These are phyloP conservation scores for Sclerotinia nivalis DNA, from an alignment of 2,329 filamentous ascomycete species.

Conservation along the genomic window DNA sequence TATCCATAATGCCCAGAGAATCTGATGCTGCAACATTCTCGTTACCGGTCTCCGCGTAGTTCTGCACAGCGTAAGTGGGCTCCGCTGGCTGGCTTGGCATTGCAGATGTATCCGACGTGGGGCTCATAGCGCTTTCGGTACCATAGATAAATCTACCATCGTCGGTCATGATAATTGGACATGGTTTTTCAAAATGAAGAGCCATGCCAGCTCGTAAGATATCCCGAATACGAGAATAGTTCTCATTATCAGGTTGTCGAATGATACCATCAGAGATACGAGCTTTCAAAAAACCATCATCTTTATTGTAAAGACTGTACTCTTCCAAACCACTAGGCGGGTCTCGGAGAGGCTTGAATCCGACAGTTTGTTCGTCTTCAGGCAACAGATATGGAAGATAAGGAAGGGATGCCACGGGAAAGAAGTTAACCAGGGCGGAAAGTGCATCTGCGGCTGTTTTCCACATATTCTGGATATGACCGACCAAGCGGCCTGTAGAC, in stretches of 20 bases:
- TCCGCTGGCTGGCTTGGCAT: background rate
- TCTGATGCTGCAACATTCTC: constrained; percentile 26
- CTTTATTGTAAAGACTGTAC: constrained; percentile 50
- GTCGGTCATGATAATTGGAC: constrained; percentile 45
- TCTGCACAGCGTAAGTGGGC: background rate
- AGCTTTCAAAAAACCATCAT: constrained; percentile 48
- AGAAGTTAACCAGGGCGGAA: constrained; percentile 58
- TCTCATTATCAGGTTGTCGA: constrained; percentile 61
- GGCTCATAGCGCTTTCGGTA: background rate
- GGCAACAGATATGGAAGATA: constrained; percentile 63
- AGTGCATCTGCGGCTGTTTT: constrained; percentile 63
- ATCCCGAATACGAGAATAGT: constrained; percentile 65
- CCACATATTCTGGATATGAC: constrained; percentile 64
- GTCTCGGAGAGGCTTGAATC: constrained; percentile 58
- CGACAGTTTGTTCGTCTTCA: constrained; percentile 67
- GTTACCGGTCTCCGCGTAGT: background rate
- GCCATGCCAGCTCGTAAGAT: constrained; percentile 62
- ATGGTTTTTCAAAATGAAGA: constrained; percentile 52
- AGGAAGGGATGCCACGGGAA: constrained; percentile 57
- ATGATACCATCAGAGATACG: constrained; percentile 50
- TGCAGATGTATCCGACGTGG: background rate
- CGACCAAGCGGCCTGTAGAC: constrained; percentile 50
- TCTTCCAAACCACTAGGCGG: constrained; percentile 48
- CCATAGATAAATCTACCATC: constrained; percentile 51
- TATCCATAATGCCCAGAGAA: constrained; percentile 42